phyloP scores from a whole-genome alignment of 163 green algal species.

The Dunaliella salina region DNA sequence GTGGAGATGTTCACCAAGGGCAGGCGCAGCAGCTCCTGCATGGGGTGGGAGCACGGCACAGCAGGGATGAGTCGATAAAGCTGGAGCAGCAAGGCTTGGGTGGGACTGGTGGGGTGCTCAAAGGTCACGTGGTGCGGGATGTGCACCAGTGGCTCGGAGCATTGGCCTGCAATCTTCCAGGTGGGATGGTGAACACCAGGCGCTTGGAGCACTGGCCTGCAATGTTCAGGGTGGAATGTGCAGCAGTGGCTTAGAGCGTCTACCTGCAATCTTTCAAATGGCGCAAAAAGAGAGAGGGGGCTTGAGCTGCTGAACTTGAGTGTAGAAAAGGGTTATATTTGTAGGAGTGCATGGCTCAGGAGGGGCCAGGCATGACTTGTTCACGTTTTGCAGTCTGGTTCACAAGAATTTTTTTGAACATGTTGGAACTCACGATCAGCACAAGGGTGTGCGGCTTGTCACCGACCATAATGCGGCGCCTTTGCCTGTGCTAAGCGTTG shows the following conservation, averaged over 20 bases:
- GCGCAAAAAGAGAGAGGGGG: too few species aligned
- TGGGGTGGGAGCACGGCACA: background rate
- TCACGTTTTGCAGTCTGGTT: too few species aligned
- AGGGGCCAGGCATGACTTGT: too few species aligned
- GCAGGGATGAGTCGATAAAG: background rate
- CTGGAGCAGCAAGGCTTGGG: background rate
- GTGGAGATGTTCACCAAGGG: too few species aligned
- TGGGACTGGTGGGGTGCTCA: background rate
- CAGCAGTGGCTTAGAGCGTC: conserved; percentile 1
- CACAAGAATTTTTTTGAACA: too few species aligned
- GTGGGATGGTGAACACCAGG: background rate
- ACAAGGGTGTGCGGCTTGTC: too few species aligned
- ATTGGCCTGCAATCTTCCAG: background rate
- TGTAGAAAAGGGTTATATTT: too few species aligned
- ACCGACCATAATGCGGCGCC: too few species aligned
- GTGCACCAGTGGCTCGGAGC: conserved; percentile 5
- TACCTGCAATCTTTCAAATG: background rate
- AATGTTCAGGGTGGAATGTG: background rate
- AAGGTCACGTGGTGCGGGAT: background rate
- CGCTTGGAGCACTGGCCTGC: background rate
- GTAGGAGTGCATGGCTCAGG: too few species aligned
- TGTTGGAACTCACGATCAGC: too few species aligned
- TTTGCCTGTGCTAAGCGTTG: too few species aligned
- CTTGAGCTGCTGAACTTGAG: too few species aligned
- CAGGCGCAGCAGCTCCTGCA: background rate